Base-by-base conservation (phyloP, 1,139 yeast species). In the Debaryomyces fabryi region DNA sequence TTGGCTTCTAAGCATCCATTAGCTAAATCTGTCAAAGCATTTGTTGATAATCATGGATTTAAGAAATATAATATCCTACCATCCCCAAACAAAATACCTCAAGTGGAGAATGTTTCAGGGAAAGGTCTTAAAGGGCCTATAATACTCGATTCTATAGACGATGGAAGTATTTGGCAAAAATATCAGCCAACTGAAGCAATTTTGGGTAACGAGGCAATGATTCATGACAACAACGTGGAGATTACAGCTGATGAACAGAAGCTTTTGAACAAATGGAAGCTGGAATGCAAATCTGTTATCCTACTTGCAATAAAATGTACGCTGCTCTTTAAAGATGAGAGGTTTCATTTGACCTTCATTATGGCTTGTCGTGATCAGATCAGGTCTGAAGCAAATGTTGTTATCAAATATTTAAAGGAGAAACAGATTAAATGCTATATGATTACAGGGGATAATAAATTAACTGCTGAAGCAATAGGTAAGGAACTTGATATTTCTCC, bases 391-490 rank as follows among this genome's bases (percentile, higher is more conserved):
- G 75, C 92, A 2, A 71, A 70, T 37, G 58, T 61, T 32, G 87
- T 86, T 0, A 71, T 88, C 16, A 58, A 67, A 13, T 68, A 65
- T 23, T 68, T 88, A 8, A 72, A 77, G 38, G 47, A 59, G 0
- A 67, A 65, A 12, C 47, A 55, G 3, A 79, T 86, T 30, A 78
- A 80, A 20, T 80, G 88, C 46, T 88, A 88, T 86, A 86, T 85
- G 86, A 80, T 78, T 27, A 77, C 81, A 2, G 95, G 95, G 16
- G 96, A 88, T 59, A 86, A 86, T 58, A 71, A 63, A 41, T 60
- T 74, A 13, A 86, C 95, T 0, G 95, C 95, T 1, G 71, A 72
- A 37, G 84, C 89, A 0, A 83, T 88, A 29, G 95, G 88, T 0
- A 58, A 62, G 6, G 86, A 84, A 56, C 71, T 88, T 29, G 88